Evolutionary conservation across 257 asterid genomes (phyloP).

Genomic region (Scutellaria baicalensis): DNA sequence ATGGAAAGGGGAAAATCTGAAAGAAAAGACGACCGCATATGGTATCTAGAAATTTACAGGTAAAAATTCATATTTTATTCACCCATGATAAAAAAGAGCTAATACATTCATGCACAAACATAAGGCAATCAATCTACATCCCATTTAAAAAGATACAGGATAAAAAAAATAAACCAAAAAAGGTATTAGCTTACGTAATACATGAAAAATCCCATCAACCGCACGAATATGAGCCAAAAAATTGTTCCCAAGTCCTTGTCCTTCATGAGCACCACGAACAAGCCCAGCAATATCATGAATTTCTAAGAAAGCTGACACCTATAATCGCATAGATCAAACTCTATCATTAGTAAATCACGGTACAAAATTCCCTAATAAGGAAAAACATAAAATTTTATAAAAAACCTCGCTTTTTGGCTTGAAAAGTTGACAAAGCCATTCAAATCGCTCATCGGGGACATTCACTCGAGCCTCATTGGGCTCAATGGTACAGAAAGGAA

Average conservation of each 20-base stretch:
- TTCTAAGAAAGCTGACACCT: constrained; percentile 94
- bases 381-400: background rate
- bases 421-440: constrained; percentile 85
- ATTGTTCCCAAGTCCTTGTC: constrained; percentile 95
- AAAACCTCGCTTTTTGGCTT: constrained; percentile 96
- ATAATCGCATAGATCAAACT: background rate
- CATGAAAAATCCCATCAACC: constrained; percentile 98
- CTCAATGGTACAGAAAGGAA: constrained; percentile 96
- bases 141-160: background rate
- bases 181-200: constrained; percentile 57
- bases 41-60: background rate
- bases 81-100: background rate
- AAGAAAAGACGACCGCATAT: background rate
- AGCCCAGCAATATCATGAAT: constrained; percentile 98
- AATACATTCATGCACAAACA: background rate
- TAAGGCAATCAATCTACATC: background rate
- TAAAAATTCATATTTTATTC: background rate
- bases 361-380: background rate
- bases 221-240: constrained; percentile 97
- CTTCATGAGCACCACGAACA: constrained; percentile 97
- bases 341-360: background rate
- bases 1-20: background rate
- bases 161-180: background rate
- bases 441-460: constrained; percentile 91
- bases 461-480: constrained; percentile 97